phyloP scores from a whole-genome alignment of 2,329 filamentous ascomycete species.

The Harringtonia aguacate region DNA sequence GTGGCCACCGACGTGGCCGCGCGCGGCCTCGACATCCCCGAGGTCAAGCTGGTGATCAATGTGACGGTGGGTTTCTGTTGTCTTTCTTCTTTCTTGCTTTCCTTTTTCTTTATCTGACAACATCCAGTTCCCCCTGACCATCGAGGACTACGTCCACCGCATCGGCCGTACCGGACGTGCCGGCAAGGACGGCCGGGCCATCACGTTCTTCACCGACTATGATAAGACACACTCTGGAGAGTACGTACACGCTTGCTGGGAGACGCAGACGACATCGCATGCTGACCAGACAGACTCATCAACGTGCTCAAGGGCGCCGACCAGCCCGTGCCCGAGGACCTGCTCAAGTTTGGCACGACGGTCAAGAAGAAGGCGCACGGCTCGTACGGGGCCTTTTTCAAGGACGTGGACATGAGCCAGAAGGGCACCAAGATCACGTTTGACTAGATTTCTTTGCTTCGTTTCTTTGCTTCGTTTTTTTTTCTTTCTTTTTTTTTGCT shows the following conservation, averaged over 20 bases:
- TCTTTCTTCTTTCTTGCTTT: background rate
- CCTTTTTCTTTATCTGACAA: background rate
- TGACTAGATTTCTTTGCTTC: slow-evolving; percentile 34
- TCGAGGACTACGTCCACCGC: slow-evolving; percentile 95
- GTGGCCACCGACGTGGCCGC: slow-evolving; percentile 96
- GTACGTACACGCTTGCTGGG: slow-evolving; percentile 39
- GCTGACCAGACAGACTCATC: slow-evolving; percentile 51
- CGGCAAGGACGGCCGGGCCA: slow-evolving; percentile 76
- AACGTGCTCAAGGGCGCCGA: slow-evolving; percentile 92
- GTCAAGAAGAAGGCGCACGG: slow-evolving; percentile 99
- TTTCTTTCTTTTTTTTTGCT: background rate
- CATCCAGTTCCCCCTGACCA: slow-evolving; percentile 71
- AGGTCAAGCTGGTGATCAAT: slow-evolving; percentile 91
- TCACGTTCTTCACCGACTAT: slow-evolving; percentile 90
- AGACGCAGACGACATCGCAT: background rate
- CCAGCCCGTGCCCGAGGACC: slow-evolving; percentile 78
- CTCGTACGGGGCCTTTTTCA: slow-evolving; percentile 91
- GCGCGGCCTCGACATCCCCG: slow-evolving; percentile 86
- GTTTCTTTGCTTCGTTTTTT: background rate
- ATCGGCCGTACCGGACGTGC: slow-evolving; percentile 93
- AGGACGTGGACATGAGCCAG: slow-evolving; percentile 74
- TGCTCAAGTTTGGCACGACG: slow-evolving; percentile 93
- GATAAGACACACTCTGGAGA: slow-evolving; percentile 87
- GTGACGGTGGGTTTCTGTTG: slow-evolving; percentile 50
- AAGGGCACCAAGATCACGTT: slow-evolving; percentile 89